Evolutionary conservation across 2,329 filamentous ascomycete species (phyloP), one percentile per base, ranked within the genome.

Genomic region (Monilinia laxa): DNA sequence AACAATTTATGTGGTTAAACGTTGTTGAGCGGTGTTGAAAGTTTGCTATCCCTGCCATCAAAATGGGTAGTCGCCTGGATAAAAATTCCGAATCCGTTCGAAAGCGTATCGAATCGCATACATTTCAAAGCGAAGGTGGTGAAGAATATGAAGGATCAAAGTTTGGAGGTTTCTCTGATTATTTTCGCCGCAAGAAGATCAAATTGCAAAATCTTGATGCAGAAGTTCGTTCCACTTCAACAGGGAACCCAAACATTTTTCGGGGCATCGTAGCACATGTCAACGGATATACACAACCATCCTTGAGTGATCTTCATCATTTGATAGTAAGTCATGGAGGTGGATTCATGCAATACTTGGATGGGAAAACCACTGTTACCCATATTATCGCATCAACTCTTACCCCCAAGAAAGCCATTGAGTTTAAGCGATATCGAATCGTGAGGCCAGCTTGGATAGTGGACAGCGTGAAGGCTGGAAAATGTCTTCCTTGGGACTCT

Each of bases 161-260:
- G 63, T 99, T 98, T 78, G 92, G 92, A 35, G 94, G 93, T 11
- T 96, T 98, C 74, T 80, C 83, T 31, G 94, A 98, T 75, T 99
- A 98, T 78, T 96, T 97, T 76, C 85, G 93, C 60, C 89, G 93
- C 66, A 99, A 99, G 82, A 97, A 96, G 82, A 88, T 97, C 78
- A 99, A 99, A 76, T 84, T 99, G 4, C 95, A 98, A 78, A 99
- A 99, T 75, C 85, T 95, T 40, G 95, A 99, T 78, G 88, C 88
- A 11, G 87, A 96, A 64, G 82, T 96, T 55, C 88, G 94, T 67
- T 84, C 90, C 42, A 81, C 86, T 4, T 85, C 88, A 1, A 78
- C 81, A 0, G 87, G 89, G 71, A 92, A 90, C 70, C 92, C 93
- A 12, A 87, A 86, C 69, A 92, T 99, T 63, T 99, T 99, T 82